These are phyloP conservation scores for Ochetophila trinervis DNA, from an alignment of 306 rosid genomes.

Conservation along the genomic window DNA sequence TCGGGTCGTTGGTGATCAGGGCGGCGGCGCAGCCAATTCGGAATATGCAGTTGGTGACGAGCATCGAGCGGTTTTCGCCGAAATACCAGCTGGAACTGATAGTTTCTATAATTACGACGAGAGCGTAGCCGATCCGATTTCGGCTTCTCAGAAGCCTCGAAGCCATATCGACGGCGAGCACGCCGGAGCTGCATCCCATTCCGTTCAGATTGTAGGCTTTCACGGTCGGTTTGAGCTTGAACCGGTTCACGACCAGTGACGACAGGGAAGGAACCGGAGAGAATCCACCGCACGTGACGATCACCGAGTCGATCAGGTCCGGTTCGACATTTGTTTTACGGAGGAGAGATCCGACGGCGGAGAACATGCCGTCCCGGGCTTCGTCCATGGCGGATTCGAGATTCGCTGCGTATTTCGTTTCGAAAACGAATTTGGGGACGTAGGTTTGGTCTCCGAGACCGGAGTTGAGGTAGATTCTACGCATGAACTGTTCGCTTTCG, in stretches of 20 bases:
- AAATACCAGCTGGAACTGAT: constrained; percentile 13
- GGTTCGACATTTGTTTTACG: constrained; percentile 2
- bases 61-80: constrained; percentile 21
- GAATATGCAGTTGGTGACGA: constrained; percentile 17
- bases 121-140: not conserved
- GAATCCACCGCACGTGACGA: constrained; percentile 19
- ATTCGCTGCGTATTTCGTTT: not conserved
- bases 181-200: constrained; percentile 24
- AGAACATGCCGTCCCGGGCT: constrained; percentile 19
- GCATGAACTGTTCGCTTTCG: constrained; percentile 14
- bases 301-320: not conserved
- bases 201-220: constrained; percentile 19
- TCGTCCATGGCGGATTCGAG: constrained; percentile 1
- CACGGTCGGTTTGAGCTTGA: constrained; percentile 12
- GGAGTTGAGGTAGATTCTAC: constrained; percentile 10
- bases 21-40: constrained; percentile 13
- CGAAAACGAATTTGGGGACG: constrained; percentile 13
- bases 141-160: not conserved
- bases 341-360: constrained; percentile 2
- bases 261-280: constrained; percentile 17
- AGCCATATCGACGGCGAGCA: constrained; percentile 5
- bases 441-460: constrained; percentile 23
- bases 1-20: constrained; percentile 8
- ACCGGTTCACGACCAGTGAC: constrained; percentile 8
- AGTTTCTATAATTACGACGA: constrained; percentile 11